phyloP scores from a whole-genome alignment of 1,139 yeast genomes.

The Yamadazyma taylorii region DNA sequence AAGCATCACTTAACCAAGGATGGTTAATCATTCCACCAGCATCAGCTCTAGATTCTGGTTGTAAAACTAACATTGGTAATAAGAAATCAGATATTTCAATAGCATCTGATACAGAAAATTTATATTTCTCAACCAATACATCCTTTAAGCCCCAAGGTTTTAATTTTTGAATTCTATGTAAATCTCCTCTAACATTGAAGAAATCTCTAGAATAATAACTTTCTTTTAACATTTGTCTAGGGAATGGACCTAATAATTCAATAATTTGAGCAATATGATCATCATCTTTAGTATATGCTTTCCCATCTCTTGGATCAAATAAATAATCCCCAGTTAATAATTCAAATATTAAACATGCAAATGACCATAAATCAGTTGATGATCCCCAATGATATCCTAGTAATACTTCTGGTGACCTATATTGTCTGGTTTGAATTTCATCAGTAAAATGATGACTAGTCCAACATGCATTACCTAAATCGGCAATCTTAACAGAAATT shows the following conservation, averaged over 20 bases:
- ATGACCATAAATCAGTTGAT: slow-evolving; percentile 49
- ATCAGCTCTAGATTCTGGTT: slow-evolving; percentile 72
- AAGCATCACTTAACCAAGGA: slow-evolving; percentile 70
- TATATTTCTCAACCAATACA: slow-evolving; percentile 57
- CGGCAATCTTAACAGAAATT: slow-evolving; percentile 51
- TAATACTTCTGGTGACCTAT: slow-evolving; percentile 48
- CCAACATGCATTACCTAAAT: slow-evolving; percentile 54
- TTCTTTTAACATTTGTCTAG: slow-evolving; percentile 44
- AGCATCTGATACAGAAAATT: slow-evolving; percentile 55
- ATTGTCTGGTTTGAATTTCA: slow-evolving; percentile 52
- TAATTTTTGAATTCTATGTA: slow-evolving; percentile 56
- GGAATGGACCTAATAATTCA: slow-evolving; percentile 46
- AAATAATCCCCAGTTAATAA: slow-evolving; percentile 49
- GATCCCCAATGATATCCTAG: slow-evolving; percentile 54
- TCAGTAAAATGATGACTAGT: slow-evolving; percentile 50
- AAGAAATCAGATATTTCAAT: slow-evolving; percentile 61
- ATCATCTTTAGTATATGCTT: slow-evolving; percentile 47
- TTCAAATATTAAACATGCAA: slow-evolving; percentile 48
- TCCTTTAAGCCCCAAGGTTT: slow-evolving; percentile 53
- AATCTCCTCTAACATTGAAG: slow-evolving; percentile 50
- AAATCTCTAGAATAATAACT: slow-evolving; percentile 44
- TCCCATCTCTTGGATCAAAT: slow-evolving; percentile 50
- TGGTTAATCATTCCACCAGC: slow-evolving; percentile 82
- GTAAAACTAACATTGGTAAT: slow-evolving; percentile 68
- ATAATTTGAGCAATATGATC: slow-evolving; percentile 52